Conservation (phyloP, 1,284 basidiomycete genomes). For the Microbotryum scabiosae region DNA sequence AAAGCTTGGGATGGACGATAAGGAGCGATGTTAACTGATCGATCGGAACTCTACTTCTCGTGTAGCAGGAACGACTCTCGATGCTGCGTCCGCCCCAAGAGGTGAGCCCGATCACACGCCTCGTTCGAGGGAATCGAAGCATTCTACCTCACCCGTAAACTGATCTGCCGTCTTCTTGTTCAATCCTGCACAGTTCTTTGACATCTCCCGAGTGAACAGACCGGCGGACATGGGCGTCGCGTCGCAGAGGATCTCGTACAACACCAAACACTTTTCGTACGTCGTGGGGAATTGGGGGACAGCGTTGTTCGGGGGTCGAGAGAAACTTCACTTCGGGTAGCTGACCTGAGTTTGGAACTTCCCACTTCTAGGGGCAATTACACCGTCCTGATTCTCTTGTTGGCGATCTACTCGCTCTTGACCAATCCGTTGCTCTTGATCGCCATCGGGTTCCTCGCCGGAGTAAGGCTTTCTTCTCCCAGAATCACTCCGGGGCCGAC, state of each 20-base stretch:
- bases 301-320: too few relatives aligned
- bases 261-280: conserved; percentile 2
- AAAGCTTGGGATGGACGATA: too few relatives aligned
- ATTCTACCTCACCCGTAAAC: too few relatives aligned
- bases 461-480: conserved; percentile 37
- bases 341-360: background rate
- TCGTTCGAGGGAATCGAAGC: too few relatives aligned
- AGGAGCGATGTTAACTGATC: background rate
- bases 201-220: background rate
- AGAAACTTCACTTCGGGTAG: too few relatives aligned
- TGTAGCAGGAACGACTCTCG: conserved; percentile 5
- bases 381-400: conserved; percentile 64
- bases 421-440: conserved; percentile 74
- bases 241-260: conserved; percentile 2
- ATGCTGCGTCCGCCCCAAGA: conserved; percentile 7
- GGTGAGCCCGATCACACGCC: background rate
- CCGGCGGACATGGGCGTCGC: conserved; percentile 1
- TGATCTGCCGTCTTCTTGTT: background rate
- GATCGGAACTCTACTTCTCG: background rate
- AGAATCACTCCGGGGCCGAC: background rate
- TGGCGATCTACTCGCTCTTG: conserved; percentile 82
- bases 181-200: conserved; percentile 2
- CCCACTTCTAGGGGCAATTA: conserved; percentile 60
- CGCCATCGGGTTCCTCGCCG: conserved; percentile 77
- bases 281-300: background rate